Base-by-base conservation (phyloP, 371 early-diverging fungal species). In the Dichotomocladium elegans region DNA sequence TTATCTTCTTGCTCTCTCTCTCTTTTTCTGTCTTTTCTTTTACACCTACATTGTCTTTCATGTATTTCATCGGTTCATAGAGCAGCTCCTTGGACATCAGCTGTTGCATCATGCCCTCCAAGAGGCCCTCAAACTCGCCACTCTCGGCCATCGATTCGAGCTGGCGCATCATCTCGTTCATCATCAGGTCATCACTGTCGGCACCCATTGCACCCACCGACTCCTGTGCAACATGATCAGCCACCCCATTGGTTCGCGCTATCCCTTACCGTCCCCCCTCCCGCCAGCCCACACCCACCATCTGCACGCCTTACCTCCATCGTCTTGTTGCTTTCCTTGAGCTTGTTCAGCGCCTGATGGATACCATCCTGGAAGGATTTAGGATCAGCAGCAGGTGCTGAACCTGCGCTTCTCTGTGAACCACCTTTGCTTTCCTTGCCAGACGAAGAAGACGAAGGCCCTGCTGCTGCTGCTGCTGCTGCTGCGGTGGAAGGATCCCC, bases 21-120 rank as follows among this genome's bases (percentile, higher is more conserved):
- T 41, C n/a, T n/a, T n/a, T n/a, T n/a, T n/a, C n/a, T n/a, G n/a
- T n/a, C n/a, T 41, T 27, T 19, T n/a, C 21, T 21, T 15, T 31
- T 12, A 17, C 0, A 41, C 47, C 34, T 74, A 88, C 88, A 80
- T 86, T 87, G 5, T 53, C 64, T 21, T 80, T 75, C 50, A 97
- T 68, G 47, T 95, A 94, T 71, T 88, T 87, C 83, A 97, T 88
- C 11, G 96, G 96, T 61, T 96, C 96, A 69, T 93, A 91, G 19
- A 97, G 77, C 34, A 95, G 64, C 41, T 95, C 96, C 62, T 91
- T 93, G 45, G 89, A 86, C 88, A 94, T 89, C 30, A 97, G 68
- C 64, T 91, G 86, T 44, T 89, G 85, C 86, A 97, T 90, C 78
- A 96, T 87, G 19, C 85, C 86, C 56, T 91, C 92, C 14, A 95